phyloP scores from a whole-genome alignment of 768 basidiomycete genomes.

The Suillus ampliporus region DNA sequence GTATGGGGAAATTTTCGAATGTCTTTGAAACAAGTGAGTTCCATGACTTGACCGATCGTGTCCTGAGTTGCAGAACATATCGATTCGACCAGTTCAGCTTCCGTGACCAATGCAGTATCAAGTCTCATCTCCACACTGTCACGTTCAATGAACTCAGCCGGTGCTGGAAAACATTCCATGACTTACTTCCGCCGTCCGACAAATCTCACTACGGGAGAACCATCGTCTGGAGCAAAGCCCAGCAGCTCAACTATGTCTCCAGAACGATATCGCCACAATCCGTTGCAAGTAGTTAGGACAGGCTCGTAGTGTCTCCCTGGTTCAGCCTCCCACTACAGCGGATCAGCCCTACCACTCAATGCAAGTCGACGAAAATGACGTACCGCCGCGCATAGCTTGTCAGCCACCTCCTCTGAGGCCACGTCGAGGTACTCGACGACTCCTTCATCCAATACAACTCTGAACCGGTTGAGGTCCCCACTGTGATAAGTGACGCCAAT shows the following conservation, averaged over 20 bases:
- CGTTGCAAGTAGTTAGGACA: slow-evolving; percentile 28
- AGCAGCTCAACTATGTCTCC: slow-evolving; percentile 26
- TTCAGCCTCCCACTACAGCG: slow-evolving; percentile 20
- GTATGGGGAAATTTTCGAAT: slow-evolving; percentile 6
- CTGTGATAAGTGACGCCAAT: slow-evolving; percentile 10
- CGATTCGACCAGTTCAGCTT: slow-evolving; percentile 19
- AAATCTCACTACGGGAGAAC: slow-evolving; percentile 24
- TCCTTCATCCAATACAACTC: slow-evolving; percentile 12
- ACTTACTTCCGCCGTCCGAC: slow-evolving; percentile 25
- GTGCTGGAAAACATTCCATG: background rate
- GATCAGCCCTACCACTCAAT: slow-evolving; percentile 10
- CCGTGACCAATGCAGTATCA: slow-evolving; percentile 12
- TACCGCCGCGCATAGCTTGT: slow-evolving; percentile 23
- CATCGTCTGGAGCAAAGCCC: slow-evolving; percentile 24
- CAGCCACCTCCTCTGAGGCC: slow-evolving; percentile 14
- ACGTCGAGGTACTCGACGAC: slow-evolving; percentile 28
- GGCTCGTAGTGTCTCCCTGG: slow-evolving; percentile 24
- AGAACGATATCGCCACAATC: slow-evolving; percentile 28
- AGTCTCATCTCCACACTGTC: slow-evolving; percentile 20
- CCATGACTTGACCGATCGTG: slow-evolving; percentile 17
- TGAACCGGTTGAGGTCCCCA: slow-evolving; percentile 20
- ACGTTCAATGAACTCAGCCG: slow-evolving; percentile 6
- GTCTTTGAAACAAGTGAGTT: slow-evolving; percentile 7
- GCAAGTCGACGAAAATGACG: slow-evolving; percentile 2
- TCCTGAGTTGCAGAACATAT: too few relatives aligned